These are phyloP conservation scores for Phaseolus lunatus DNA, from an alignment of 306 rosid genomes.

Conservation along the genomic window DNA sequence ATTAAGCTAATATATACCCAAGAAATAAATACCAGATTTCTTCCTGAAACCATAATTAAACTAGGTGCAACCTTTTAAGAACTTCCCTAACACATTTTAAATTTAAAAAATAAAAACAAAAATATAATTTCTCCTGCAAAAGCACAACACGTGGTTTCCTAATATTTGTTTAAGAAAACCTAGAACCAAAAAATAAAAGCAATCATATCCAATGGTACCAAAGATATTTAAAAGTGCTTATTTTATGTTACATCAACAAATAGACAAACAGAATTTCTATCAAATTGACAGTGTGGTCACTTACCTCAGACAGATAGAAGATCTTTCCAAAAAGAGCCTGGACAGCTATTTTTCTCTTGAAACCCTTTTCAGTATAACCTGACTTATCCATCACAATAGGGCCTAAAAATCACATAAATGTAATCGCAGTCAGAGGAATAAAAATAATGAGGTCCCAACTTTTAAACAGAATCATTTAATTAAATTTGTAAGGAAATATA, in stretches of 20 bases:
- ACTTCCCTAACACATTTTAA: too few relatives aligned
- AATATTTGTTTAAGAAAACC: conserved; percentile 34
- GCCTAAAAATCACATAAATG: conserved; percentile 62
- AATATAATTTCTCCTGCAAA: too few relatives aligned
- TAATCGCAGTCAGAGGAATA: conserved; percentile 36
- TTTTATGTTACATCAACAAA: conserved; percentile 6
- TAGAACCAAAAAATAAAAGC: conserved; percentile 30
- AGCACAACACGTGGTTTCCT: too few relatives aligned
- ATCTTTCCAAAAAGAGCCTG: conserved; percentile 92
- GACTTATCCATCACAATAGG: conserved; percentile 87
- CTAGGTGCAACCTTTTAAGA: background rate
- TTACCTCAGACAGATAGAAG: conserved; percentile 92
- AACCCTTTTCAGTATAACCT: conserved; percentile 94
- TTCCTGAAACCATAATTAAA: conserved; percentile 22
- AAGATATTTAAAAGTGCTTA: conserved; percentile 16
- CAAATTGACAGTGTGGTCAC: conserved; percentile 36
- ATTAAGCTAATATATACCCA: background rate
- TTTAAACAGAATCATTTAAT: conserved; percentile 24
- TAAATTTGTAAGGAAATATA: conserved; percentile 20
- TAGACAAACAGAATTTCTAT: background rate
- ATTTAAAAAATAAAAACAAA: too few relatives aligned
- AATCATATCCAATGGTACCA: background rate
- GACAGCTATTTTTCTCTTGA: conserved; percentile 95
- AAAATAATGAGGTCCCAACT: conserved; percentile 28
- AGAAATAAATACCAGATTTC: background rate